Percentiles rank a stretch among this genome's conserved stretches.
These are phyloP conservation scores for Inonotus hispidus DNA, from an alignment of 1,284 basidiomycete species.

Conservation along the genomic window DNA sequence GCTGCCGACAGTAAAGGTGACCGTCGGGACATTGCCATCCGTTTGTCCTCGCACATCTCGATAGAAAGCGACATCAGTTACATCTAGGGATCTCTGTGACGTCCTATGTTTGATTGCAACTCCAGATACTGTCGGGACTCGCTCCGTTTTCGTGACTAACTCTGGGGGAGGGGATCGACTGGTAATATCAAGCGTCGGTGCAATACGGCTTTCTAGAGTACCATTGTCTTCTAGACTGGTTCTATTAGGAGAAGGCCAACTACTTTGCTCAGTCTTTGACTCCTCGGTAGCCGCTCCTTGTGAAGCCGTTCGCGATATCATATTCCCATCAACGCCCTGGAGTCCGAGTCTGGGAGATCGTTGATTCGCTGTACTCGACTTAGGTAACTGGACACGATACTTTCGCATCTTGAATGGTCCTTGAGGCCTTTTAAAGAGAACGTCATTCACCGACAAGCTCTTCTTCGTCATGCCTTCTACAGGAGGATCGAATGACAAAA, in stretches of 20 bases:
- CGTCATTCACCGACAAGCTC: constrained; percentile 64
- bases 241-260: constrained; percentile 45
- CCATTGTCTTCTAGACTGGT: not conserved
- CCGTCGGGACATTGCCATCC: constrained; percentile 31
- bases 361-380: constrained; percentile 20
- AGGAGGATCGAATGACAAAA: constrained; percentile 73
- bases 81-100: constrained; percentile 56
- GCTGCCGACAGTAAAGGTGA: constrained; percentile 65
- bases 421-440: constrained; percentile 54
- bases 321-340: not conserved
- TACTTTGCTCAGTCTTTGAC: constrained; percentile 46
- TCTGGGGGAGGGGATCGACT: constrained; percentile 56
- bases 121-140: constrained; percentile 20
- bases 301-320: constrained; percentile 23
- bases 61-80: constrained; percentile 68
- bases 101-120: constrained; percentile 28
- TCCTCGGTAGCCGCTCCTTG: constrained; percentile 38
- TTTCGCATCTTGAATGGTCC: constrained; percentile 40
- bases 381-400: constrained; percentile 54
- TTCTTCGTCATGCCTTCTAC: constrained; percentile 57
- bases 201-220: not conserved
- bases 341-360: constrained; percentile 13
- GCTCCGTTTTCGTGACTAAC: constrained; percentile 15
- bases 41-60: constrained; percentile 50
- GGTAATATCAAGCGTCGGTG: constrained; percentile 21